Base-by-base conservation (phyloP, 768 basidiomycete genomes). In the Boletus barrowsii region DNA sequence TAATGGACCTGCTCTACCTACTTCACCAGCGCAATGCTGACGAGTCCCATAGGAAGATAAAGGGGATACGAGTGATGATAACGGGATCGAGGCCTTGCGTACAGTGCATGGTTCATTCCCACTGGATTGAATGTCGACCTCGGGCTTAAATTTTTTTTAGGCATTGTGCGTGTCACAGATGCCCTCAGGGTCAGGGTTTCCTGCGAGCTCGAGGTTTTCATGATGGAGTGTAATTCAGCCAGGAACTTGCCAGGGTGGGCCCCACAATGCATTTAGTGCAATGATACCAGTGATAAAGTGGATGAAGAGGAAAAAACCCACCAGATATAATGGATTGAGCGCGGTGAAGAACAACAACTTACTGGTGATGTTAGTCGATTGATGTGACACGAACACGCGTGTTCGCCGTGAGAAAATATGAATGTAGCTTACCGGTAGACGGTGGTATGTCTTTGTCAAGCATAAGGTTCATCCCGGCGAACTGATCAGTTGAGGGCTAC, bases 181-280 rank as follows among this genome's bases (percentile, higher is more conserved):
- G 46, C 43, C 33, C 33, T 62, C 58, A 61, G 60, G 59, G 59
- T 58, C 60, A 53, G 60, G 59, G 60, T 62, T 15, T 42, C 17
- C 54, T 58, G 59, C 26, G 55, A 58, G 59, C 36, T 49, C 44
- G 49, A 40, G 47, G 55, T 18, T 47, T 62, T 53, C 55, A 61
- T 53, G 45, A 40, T 42, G 42, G 60, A 20, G 20, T 22, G 24
- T 14, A 36, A 17, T 40, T 24, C 26, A 35, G 20, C 33, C 43
- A 37, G 49, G 43, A 32, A 33, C 36, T 29, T 14, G 33, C 11
- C 57, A 39, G 57, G 50, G 58, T 45, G 15, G 7, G 32, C 3
- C 13, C 4, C 32, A 18, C 45, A 35, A 35, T 35, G 13, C 5
- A 5, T 35, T 14, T 35, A 29, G 26, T 29, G 26, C 9, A 29